phyloP scores from a whole-genome alignment of 148 eudicot species.

The Amaranthus palmeri region DNA sequence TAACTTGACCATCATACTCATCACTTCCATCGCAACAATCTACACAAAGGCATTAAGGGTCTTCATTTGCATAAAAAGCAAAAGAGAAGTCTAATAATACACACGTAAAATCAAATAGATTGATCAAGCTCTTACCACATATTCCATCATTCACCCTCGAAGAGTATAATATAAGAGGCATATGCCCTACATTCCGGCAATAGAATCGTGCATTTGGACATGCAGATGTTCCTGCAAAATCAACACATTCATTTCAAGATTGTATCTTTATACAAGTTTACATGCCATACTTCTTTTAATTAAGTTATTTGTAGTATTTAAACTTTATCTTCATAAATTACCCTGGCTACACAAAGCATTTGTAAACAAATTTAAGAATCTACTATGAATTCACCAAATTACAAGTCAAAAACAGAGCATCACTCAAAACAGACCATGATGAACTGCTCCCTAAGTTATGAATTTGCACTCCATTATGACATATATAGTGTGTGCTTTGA shows the following conservation, averaged over 20 bases:
- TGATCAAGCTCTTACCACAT: too few species aligned
- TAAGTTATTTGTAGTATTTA: too few species aligned
- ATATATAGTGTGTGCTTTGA: too few species aligned
- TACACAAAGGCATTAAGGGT: constrained; percentile 28
- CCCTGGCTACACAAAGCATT: not conserved
- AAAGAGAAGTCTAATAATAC: not conserved
- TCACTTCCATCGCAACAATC: constrained; percentile 99
- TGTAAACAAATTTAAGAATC: not conserved
- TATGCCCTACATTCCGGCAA: constrained; percentile 79
- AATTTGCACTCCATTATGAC: too few species aligned
- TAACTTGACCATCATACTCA: constrained; percentile 78
- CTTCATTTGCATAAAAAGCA: constrained; percentile 18
- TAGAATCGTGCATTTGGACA: constrained; percentile 83
- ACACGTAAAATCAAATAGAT: too few species aligned
- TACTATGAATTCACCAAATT: not conserved
- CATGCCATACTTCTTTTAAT: too few species aligned
- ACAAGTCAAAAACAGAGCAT: too few species aligned
- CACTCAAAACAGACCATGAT: too few species aligned
- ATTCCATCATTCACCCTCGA: too few species aligned
- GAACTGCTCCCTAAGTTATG: too few species aligned
- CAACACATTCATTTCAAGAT: constrained; percentile 20
- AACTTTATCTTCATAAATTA: not conserved
- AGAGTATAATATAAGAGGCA: constrained; percentile 33
- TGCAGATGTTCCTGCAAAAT: constrained; percentile 87
- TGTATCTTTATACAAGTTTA: not conserved